Conservation (phyloP, 2,329 filamentous ascomycete genomes). For the Spiromastix sp. region DNA sequence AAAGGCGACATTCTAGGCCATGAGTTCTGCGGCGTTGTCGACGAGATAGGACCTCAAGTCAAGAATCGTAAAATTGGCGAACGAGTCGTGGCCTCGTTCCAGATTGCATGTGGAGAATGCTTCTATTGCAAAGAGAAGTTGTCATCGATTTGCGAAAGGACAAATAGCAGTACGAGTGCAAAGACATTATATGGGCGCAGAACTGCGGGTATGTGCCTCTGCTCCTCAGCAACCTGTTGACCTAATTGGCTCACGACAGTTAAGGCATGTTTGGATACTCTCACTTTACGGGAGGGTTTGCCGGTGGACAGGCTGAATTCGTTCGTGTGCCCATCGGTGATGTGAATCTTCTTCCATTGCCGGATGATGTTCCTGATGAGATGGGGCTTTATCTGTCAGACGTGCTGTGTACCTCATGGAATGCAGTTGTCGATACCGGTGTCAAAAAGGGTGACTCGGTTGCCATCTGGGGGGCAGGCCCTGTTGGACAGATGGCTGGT, state of each 20-base stretch:
- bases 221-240: too few relatives aligned
- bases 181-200: constrained; percentile 70
- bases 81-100: constrained; percentile 75
- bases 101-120: constrained; percentile 61
- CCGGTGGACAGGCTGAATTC: constrained; percentile 79
- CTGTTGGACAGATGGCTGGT: constrained; percentile 71
- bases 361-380: constrained; percentile 71
- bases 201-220: constrained; percentile 49
- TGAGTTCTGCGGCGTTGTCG: constrained; percentile 43
- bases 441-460: constrained; percentile 69
- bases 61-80: constrained; percentile 48
- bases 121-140: constrained; percentile 70
- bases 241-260: too few relatives aligned
- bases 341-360: constrained; percentile 69
- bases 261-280: constrained; percentile 58
- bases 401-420: constrained; percentile 70
- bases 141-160: constrained; percentile 69
- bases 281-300: constrained; percentile 73
- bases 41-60: constrained; percentile 45
- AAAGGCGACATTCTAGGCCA: constrained; percentile 59
- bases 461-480: constrained; percentile 75
- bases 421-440: constrained; percentile 71
- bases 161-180: constrained; percentile 60
- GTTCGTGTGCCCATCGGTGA: constrained; percentile 71
- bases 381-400: constrained; percentile 75